Conservation (phyloP, 257 asterid species). For the Anisodus acutangulus region DNA sequence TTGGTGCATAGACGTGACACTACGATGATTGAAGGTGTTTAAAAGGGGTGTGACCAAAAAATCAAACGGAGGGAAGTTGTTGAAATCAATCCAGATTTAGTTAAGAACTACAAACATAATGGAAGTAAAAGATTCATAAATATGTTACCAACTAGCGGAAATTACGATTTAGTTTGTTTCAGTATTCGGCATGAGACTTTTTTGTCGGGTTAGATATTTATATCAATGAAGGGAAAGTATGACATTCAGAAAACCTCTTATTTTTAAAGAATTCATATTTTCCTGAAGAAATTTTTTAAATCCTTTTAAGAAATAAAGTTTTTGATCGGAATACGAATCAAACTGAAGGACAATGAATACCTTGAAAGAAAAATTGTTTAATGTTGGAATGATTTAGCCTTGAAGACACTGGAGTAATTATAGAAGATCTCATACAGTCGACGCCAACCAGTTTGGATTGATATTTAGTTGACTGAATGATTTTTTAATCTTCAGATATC, state of each 20-base stretch:
- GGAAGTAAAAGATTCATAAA: slow-evolving; percentile 22
- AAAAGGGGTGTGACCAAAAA: neutral
- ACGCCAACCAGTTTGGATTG: neutral
- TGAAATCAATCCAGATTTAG: neutral
- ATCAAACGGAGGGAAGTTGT: neutral
- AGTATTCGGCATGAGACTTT: neutral
- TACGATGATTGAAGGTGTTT: neutral
- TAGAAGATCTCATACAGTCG: neutral
- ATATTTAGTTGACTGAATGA: neutral
- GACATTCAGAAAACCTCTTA: neutral
- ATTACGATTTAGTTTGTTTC: neutral
- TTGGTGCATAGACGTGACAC: neutral
- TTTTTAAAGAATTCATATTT: slow-evolving; percentile 1
- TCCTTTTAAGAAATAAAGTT: too few species aligned
- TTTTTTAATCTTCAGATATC: neutral
- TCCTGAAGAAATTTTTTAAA: neutral
- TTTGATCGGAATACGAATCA: too few species aligned
- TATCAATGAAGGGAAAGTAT: neutral
- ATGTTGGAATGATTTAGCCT: neutral
- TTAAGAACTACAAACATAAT: neutral
- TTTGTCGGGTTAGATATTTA: neutral
- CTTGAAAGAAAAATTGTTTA: neutral
- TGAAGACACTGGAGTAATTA: neutral
- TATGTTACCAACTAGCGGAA: neutral
- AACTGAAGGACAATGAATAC: neutral